These are phyloP conservation scores for Cercospora beticola DNA, from an alignment of 2,329 filamentous ascomycete genomes.

Conservation along the genomic window DNA sequence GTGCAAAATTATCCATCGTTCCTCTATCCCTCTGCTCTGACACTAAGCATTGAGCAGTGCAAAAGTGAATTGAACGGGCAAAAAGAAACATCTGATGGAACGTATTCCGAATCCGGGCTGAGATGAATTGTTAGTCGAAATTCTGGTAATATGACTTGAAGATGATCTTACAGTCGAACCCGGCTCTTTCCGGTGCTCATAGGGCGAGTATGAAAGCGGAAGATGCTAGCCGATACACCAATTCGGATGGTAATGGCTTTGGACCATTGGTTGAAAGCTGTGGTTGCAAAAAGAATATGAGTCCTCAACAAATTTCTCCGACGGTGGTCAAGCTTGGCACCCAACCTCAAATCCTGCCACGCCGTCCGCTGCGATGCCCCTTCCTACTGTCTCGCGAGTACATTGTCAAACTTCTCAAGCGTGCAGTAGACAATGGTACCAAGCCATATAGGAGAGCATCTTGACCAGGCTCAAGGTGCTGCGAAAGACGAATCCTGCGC, in stretches of 20 bases:
- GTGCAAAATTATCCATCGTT: not conserved
- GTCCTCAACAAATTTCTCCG: not conserved
- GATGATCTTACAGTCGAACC: not conserved
- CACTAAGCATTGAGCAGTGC: too few species aligned
- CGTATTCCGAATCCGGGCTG: not conserved
- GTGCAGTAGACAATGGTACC: not conserved
- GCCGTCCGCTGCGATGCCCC: too few species aligned
- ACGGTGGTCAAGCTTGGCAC: not conserved
- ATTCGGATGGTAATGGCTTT: not conserved
- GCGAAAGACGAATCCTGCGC: not conserved
- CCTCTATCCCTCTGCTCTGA: too few species aligned
- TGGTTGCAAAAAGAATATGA: not conserved
- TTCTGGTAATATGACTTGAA: too few species aligned
- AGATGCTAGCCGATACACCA: constrained; percentile 1
- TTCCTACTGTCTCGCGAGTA: not conserved
- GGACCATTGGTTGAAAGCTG: not conserved
- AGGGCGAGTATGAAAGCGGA: not conserved
- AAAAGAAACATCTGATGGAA: not conserved
- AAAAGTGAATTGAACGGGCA: not conserved
- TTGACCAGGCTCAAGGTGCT: not conserved
- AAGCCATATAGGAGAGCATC: not conserved
- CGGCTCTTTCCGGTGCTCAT: not conserved
- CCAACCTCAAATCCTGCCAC: not conserved
- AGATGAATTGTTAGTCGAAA: too few species aligned
- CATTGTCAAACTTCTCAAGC: not conserved